Evolutionary conservation across 148 eudicot species (phyloP).

Genomic region (Fallopia convolvulus): DNA sequence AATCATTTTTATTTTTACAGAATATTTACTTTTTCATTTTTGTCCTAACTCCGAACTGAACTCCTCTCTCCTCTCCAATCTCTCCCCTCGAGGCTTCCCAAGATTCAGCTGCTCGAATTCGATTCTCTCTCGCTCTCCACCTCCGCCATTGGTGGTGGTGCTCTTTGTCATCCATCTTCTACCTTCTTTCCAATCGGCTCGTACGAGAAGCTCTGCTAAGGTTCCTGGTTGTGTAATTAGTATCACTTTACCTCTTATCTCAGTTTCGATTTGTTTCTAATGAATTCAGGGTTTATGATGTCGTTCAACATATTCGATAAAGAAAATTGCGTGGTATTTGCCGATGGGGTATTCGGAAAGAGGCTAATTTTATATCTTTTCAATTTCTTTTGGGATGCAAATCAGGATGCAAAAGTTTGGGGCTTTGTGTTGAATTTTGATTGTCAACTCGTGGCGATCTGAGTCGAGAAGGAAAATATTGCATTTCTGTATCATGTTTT

Average conservation of each 20-base stretch:
- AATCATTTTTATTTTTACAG: neutral
- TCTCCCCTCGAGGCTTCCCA: conserved; percentile 3
- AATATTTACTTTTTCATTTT: neutral
- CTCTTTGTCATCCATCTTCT: neutral
- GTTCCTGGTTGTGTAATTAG: neutral
- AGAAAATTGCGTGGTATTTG: neutral
- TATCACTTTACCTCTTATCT: neutral
- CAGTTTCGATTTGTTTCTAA: neutral
- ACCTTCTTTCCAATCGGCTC: neutral
- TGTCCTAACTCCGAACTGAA: conserved; percentile 3
- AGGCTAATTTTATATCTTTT: neutral
- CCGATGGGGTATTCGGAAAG: neutral
- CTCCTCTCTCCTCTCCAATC: conserved; percentile 7
- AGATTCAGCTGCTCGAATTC: conserved; percentile 3
- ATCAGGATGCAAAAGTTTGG: neutral
- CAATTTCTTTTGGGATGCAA: neutral
- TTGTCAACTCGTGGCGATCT: neutral
- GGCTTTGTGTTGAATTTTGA: neutral
- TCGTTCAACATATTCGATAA: neutral
- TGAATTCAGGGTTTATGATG: conserved; percentile 1
- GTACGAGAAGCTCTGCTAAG: neutral
- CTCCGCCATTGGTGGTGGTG: conserved; percentile 6
- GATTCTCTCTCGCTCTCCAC: conserved; percentile 8
- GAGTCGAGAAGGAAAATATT: conserved; percentile 1
- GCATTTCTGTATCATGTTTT: neutral